Percentiles rank a stretch among this genome's conserved stretches.
Conservation (phyloP, 495 filamentous ascomycete genomes). For the Gamarada debralockiae region DNA sequence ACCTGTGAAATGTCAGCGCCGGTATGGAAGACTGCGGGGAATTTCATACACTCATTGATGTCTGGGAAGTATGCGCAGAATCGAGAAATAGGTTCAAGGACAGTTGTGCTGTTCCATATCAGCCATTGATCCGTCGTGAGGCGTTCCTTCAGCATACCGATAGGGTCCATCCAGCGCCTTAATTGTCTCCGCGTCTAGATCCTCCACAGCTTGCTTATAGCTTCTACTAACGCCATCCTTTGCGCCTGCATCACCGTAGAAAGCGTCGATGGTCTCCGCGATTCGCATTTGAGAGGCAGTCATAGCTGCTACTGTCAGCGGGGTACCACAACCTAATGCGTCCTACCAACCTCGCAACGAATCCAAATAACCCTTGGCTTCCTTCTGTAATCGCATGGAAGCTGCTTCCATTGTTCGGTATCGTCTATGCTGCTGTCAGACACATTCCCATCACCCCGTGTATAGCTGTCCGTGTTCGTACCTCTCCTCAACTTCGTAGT, state of each 20-base stretch:
- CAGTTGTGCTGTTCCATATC: conserved; percentile 62
- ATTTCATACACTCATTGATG: conserved; percentile 85
- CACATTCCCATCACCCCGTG: background rate
- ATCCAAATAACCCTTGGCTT: conserved; percentile 96
- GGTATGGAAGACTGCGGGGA: background rate
- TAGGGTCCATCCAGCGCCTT: conserved; percentile 98
- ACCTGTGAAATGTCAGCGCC: conserved; percentile 37
- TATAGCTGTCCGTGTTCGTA: conserved; percentile 35
- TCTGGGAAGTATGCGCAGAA: conserved; percentile 99
- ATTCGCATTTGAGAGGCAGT: conserved; percentile 99
- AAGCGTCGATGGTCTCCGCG: conserved; percentile 97
- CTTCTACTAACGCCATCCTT: conserved; percentile 90
- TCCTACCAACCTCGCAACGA: conserved; percentile 71
- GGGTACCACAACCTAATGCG: background rate
- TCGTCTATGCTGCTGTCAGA: conserved; percentile 51
- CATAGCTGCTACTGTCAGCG: conserved; percentile 64
- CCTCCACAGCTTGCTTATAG: conserved; percentile 97
- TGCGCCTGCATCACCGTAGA: conserved; percentile 94
- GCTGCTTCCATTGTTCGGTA: conserved; percentile 97
- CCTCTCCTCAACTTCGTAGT: conserved; percentile 98
- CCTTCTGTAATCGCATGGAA: conserved; percentile 86
- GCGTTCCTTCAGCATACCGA: conserved; percentile 43
- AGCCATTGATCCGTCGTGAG: background rate
- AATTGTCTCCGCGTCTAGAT: conserved; percentile 96
- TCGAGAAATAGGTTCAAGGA: conserved; percentile 87